Evolutionary conservation across 495 filamentous ascomycete species (phyloP).

Genomic region (Trichodelitschia bisporula): DNA sequence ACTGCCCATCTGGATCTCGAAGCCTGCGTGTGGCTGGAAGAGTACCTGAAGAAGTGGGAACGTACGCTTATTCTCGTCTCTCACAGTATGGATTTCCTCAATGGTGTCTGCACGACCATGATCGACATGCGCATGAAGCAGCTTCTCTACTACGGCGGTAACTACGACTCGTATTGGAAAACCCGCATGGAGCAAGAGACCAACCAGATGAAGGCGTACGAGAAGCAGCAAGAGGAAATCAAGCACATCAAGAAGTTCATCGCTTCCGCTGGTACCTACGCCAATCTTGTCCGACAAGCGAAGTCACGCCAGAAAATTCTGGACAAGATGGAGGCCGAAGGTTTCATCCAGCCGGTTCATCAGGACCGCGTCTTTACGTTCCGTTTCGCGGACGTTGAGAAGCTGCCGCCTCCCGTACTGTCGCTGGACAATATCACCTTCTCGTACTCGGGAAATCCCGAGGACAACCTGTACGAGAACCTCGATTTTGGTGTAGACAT

Average conservation of each 20-base stretch:
- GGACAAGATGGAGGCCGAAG: slow-evolving; percentile 99
- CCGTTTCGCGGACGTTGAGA: slow-evolving; percentile 95
- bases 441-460: slow-evolving; percentile 74
- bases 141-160: slow-evolving; percentile 97
- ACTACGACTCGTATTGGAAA: slow-evolving; percentile 95
- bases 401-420: slow-evolving; percentile 86
- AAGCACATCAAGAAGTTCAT: slow-evolving; percentile 99
- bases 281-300: slow-evolving; percentile 94
- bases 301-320: slow-evolving; percentile 99
- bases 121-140: slow-evolving; percentile 84
- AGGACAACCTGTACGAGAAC: slow-evolving; percentile 86
- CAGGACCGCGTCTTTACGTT: slow-evolving; percentile 86
- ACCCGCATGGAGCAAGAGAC: slow-evolving; percentile 81
- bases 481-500: slow-evolving; percentile 98
- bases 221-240: slow-evolving; percentile 98
- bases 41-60: slow-evolving; percentile 99
- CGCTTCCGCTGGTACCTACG: slow-evolving; percentile 96
- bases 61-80: slow-evolving; percentile 93
- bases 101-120: slow-evolving; percentile 97
- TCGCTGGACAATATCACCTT: slow-evolving; percentile 95
- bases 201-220: slow-evolving; percentile 97
- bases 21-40: slow-evolving; percentile 98
- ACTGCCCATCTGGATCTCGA: slow-evolving; percentile 98
- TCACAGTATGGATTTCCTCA: slow-evolving; percentile 95
- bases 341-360: slow-evolving; percentile 78